phyloP scores from a whole-genome alignment of 2,329 filamentous ascomycete genomes.

The Botrytis sinoallii region DNA sequence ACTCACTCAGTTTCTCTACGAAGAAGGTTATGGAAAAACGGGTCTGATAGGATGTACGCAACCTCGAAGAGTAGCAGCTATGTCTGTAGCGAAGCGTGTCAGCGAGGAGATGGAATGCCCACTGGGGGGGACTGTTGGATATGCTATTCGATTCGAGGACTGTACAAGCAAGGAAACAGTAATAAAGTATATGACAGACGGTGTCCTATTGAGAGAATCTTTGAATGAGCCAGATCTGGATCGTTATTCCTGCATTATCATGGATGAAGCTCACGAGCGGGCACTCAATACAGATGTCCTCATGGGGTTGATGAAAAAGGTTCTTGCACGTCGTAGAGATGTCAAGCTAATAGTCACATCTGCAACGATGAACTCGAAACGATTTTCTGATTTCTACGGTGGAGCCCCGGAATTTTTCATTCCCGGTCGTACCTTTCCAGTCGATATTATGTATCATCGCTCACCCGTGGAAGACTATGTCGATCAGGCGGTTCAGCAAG shows the following conservation, averaged over 20 bases:
- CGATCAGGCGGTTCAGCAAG: constrained; percentile 93
- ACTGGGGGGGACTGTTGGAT: constrained; percentile 83
- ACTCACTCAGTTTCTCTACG: constrained; percentile 90
- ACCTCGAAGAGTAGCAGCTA: constrained; percentile 91
- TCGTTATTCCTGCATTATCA: constrained; percentile 96
- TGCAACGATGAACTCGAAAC: constrained; percentile 96
- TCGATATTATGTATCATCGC: constrained; percentile 92
- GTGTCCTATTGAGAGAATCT: constrained; percentile 88
- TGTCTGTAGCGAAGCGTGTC: constrained; percentile 98
- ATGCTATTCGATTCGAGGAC: constrained; percentile 97
- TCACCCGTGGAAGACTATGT: constrained; percentile 98
- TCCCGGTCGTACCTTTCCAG: constrained; percentile 91
- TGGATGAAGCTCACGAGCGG: constrained; percentile 98
- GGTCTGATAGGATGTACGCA: constrained; percentile 97
- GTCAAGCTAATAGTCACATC: constrained; percentile 97
- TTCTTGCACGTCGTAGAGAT: constrained; percentile 82
- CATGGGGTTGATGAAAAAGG: constrained; percentile 97
- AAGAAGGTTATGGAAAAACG: constrained; percentile 84
- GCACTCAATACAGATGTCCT: constrained; percentile 95
- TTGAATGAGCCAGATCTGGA: constrained; percentile 90
- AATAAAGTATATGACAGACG: constrained; percentile 99
- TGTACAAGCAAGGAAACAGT: constrained; percentile 92
- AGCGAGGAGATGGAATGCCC: constrained; percentile 97
- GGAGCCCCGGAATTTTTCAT: constrained; percentile 96
- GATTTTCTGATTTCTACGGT: constrained; percentile 94